Evolutionary conservation across 352 stramenopile species (phyloP).

Genomic region (Hyphochytrium catenoides): DNA sequence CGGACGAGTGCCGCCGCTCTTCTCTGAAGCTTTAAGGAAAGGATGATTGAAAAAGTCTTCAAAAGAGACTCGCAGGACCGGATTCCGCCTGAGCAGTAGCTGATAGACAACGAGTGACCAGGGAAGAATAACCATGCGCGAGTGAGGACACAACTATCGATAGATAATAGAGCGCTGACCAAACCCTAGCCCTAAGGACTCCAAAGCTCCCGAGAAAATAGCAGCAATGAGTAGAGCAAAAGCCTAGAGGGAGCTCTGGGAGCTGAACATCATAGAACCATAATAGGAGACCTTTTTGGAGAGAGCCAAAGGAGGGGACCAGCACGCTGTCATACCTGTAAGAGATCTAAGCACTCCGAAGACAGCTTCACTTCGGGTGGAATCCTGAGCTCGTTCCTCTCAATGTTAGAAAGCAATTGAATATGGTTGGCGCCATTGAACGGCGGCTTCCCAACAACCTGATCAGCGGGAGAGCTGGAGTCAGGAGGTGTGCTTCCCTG

Average conservation of each 20-base stretch:
- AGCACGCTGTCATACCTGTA: slow-evolving; percentile 15
- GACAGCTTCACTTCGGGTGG: slow-evolving; percentile 48
- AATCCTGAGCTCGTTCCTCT: slow-evolving; percentile 62
- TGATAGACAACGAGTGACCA: too few relatives aligned
- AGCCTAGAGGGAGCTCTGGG: too few relatives aligned
- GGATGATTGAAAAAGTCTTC: slow-evolving; percentile 61
- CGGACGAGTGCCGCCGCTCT: too few relatives aligned
- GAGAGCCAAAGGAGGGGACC: neutral
- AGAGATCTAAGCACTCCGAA: slow-evolving; percentile 46
- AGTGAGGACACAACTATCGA: too few relatives aligned
- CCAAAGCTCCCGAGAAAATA: too few relatives aligned
- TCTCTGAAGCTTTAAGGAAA: too few relatives aligned
- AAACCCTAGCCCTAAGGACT: too few relatives aligned
- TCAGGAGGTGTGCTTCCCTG: too few relatives aligned
- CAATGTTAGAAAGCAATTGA: slow-evolving; percentile 77
- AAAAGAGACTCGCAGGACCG: slow-evolving; percentile 58
- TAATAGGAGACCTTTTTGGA: neutral
- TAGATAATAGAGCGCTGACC: too few relatives aligned
- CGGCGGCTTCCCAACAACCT: slow-evolving; percentile 59
- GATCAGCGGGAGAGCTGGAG: neutral
- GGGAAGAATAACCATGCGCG: too few relatives aligned
- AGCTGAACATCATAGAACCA: too few relatives aligned
- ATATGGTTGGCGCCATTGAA: slow-evolving; percentile 85
- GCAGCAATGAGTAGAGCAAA: too few relatives aligned
- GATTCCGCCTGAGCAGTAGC: slow-evolving; percentile 58